Conservation (phyloP, 2,329 filamentous ascomycete genomes). For the Epichloe baconii region DNA sequence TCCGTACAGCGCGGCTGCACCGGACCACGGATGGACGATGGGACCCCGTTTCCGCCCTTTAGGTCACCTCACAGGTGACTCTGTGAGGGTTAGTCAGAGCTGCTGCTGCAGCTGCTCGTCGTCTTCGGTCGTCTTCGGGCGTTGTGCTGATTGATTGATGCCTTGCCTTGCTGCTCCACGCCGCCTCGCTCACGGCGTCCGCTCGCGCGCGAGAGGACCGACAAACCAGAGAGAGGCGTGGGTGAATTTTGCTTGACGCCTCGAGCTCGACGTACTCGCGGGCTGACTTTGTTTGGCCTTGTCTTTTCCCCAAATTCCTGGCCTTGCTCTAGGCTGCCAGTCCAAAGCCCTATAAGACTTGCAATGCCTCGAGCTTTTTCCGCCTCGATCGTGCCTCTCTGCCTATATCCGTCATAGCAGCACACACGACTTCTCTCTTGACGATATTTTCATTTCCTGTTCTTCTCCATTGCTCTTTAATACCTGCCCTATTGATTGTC, state of each 20-base stretch:
- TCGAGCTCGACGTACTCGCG: background rate
- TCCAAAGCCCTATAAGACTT: slow-evolving; percentile 37
- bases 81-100: slow-evolving; percentile 21
- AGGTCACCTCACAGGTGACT: slow-evolving; percentile 10
- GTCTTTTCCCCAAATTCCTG: background rate
- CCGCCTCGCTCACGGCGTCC: background rate
- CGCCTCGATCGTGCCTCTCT: slow-evolving; percentile 14
- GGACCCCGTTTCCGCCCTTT: slow-evolving; percentile 8
- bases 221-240: background rate
- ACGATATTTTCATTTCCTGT: slow-evolving; percentile 6
- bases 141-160: background rate
- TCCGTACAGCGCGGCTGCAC: slow-evolving; percentile 10
- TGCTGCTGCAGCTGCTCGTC: slow-evolving; percentile 5
- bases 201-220: background rate
- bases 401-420: slow-evolving; percentile 10
- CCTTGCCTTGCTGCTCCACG: background rate
- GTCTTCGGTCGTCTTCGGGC: background rate
- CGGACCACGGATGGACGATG: slow-evolving; percentile 7
- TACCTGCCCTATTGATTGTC: slow-evolving; percentile 1
- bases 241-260: background rate
- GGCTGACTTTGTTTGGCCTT: background rate
- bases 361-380: slow-evolving; percentile 30
- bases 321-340: slow-evolving; percentile 4
- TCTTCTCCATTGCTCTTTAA: slow-evolving; percentile 5
- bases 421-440: slow-evolving; percentile 7